These are phyloP conservation scores for Melanomma pulvis-pyrius DNA, from an alignment of 495 filamentous ascomycete genomes.

Conservation along the genomic window DNA sequence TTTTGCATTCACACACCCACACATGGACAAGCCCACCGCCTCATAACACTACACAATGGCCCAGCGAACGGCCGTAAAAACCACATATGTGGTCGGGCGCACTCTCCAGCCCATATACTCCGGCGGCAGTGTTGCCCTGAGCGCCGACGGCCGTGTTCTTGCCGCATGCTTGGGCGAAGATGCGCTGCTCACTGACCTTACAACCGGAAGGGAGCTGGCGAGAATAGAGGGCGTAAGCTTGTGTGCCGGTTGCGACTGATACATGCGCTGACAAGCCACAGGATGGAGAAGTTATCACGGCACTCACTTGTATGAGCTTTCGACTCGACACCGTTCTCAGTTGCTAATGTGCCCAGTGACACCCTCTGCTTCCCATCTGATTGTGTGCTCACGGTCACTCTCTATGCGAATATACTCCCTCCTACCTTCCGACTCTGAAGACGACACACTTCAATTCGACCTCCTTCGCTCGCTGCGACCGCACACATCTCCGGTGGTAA, in stretches of 20 bases:
- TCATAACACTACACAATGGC: constrained; percentile 40
- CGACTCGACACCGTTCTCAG: not conserved
- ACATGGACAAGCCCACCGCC: not conserved
- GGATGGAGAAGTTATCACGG: constrained; percentile 93
- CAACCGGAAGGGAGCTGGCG: constrained; percentile 78
- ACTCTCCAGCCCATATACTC: constrained; percentile 93
- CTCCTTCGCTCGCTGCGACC: constrained; percentile 82
- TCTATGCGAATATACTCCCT: constrained; percentile 91
- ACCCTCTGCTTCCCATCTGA: constrained; percentile 80
- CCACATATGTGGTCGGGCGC: constrained; percentile 80
- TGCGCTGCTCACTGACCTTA: constrained; percentile 81
- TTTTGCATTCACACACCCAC: constrained; percentile 3
- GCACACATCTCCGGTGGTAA: constrained; percentile 86
- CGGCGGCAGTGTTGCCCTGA: constrained; percentile 82
- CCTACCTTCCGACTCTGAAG: constrained; percentile 56
- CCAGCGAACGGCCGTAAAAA: constrained; percentile 56
- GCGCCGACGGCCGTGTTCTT: constrained; percentile 78
- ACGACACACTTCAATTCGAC: constrained; percentile 59
- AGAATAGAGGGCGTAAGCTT: constrained; percentile 80
- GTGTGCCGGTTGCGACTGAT: not conserved
- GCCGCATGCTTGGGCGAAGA: constrained; percentile 87
- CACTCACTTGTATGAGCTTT: constrained; percentile 52
- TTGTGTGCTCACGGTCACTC: constrained; percentile 88
- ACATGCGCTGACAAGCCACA: constrained; percentile 47
- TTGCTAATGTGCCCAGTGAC: constrained; percentile 61